phyloP scores from a whole-genome alignment of 495 filamentous ascomycete genomes.

The Aspergillus sclerotioniger region DNA sequence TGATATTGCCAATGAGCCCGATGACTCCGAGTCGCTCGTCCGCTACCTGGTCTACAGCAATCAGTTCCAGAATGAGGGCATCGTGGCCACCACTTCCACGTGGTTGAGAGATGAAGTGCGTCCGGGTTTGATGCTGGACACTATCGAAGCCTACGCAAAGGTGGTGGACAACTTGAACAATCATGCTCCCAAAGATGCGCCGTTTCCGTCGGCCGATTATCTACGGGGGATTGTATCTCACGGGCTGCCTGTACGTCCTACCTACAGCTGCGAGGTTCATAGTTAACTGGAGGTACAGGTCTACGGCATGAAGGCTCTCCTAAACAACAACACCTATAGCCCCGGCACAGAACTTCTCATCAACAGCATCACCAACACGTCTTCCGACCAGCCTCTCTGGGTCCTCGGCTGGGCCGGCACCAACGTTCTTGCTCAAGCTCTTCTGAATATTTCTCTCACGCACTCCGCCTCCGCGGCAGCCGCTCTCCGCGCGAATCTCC shows the following conservation, averaged over 20 bases:
- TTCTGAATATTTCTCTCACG: slow-evolving; percentile 28
- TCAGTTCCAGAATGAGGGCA: slow-evolving; percentile 39
- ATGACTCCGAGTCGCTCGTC: slow-evolving; percentile 42
- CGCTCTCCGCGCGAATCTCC: slow-evolving; percentile 30
- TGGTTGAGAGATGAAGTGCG: slow-evolving; percentile 35
- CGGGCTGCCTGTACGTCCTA: slow-evolving; percentile 25
- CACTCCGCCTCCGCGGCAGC: slow-evolving; percentile 22
- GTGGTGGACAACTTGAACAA: slow-evolving; percentile 41
- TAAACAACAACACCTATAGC: slow-evolving; percentile 20
- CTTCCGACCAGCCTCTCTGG: slow-evolving; percentile 31
- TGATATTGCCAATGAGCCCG: slow-evolving; percentile 47
- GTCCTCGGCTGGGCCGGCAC: slow-evolving; percentile 46
- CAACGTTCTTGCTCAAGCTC: slow-evolving; percentile 42
- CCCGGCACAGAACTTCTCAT: slow-evolving; percentile 33
- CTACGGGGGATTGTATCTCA: slow-evolving; percentile 28
- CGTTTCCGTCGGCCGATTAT: slow-evolving; percentile 33
- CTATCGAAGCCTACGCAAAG: slow-evolving; percentile 39
- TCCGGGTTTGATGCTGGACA: slow-evolving; percentile 38
- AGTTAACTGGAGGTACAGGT: neutral
- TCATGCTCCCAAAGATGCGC: slow-evolving; percentile 33
- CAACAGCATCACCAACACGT: slow-evolving; percentile 24
- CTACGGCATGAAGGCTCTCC: slow-evolving; percentile 28
- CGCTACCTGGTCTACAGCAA: slow-evolving; percentile 44
- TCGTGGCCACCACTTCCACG: slow-evolving; percentile 41
- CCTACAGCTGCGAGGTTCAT: neutral